These are phyloP conservation scores for Cicer bijugum DNA, from an alignment of 306 rosid species.

Conservation along the genomic window DNA sequence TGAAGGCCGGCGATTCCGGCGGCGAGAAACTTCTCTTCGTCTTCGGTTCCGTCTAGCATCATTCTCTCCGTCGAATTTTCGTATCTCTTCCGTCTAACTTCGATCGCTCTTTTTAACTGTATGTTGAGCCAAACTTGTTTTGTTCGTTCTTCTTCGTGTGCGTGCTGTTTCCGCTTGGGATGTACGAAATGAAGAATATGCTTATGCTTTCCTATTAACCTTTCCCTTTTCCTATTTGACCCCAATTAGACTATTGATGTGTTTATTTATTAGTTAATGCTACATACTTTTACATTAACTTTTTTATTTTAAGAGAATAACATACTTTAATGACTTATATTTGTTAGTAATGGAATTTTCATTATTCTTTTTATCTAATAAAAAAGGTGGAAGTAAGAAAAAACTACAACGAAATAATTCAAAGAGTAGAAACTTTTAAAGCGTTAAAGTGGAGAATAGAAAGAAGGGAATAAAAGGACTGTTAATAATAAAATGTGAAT, in stretches of 20 bases:
- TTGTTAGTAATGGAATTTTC: no score
- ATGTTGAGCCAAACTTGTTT: constrained; percentile 25
- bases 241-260: not conserved
- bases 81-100: constrained; percentile 24
- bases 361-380: no score
- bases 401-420: no score
- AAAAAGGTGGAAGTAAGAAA: no score
- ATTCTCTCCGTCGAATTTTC: constrained; percentile 36
- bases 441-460: no score
- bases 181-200: constrained; percentile 31
- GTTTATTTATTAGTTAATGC: not conserved
- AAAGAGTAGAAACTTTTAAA: no score
- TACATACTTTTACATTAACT: not conserved
- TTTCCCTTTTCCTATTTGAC: not conserved
- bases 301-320: no score
- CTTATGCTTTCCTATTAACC: constrained; percentile 27
- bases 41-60: constrained; percentile 85
- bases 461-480: no score
- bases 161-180: constrained; percentile 15
- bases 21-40: constrained; percentile 91
- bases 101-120: constrained; percentile 44
- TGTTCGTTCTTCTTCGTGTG: constrained; percentile 27
- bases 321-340: no score
- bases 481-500: no score
- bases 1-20: constrained; percentile 99